Evolutionary conservation across 768 basidiomycete species (phyloP).

Genomic region (Termitomyces eurrhizus): DNA sequence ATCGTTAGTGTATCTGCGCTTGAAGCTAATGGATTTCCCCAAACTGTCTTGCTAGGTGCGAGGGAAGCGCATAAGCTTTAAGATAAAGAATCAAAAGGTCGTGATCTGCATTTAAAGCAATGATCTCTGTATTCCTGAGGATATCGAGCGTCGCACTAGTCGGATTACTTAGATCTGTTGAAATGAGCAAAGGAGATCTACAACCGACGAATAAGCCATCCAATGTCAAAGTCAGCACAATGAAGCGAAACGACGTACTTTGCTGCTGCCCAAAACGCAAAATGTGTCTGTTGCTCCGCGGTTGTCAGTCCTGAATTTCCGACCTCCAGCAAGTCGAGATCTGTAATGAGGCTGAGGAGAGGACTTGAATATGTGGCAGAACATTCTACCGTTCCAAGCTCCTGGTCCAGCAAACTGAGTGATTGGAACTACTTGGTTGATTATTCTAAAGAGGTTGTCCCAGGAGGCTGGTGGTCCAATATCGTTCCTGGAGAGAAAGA

Average conservation of each 20-base stretch:
- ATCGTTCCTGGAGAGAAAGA: conserved; percentile 31
- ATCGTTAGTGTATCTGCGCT: conserved; percentile 45
- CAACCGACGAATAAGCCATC: background rate
- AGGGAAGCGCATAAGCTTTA: background rate
- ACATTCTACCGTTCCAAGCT: conserved; percentile 34
- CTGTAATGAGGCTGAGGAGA: conserved; percentile 19
- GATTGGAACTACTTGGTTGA: conserved; percentile 49
- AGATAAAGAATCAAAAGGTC: background rate
- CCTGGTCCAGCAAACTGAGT: conserved; percentile 45
- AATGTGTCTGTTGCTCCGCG: conserved; percentile 43
- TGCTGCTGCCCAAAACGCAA: conserved; percentile 50
- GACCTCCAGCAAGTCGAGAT: conserved; percentile 52
- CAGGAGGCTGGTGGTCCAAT: conserved; percentile 44
- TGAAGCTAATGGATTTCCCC: conserved; percentile 41
- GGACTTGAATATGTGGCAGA: background rate
- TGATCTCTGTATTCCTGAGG: conserved; percentile 37
- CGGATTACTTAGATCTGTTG: conserved; percentile 35
- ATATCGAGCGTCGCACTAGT: conserved; percentile 32
- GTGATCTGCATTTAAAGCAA: conserved; percentile 35
- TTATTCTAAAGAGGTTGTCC: conserved; percentile 46
- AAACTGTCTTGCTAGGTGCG: conserved; percentile 38
- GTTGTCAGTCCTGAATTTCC: conserved; percentile 41
- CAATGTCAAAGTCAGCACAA: background rate
- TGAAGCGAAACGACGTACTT: conserved; percentile 27
- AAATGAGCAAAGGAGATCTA: conserved; percentile 41